Conservation (phyloP, 139 green algal species). For the Micractinium sp. region DNA sequence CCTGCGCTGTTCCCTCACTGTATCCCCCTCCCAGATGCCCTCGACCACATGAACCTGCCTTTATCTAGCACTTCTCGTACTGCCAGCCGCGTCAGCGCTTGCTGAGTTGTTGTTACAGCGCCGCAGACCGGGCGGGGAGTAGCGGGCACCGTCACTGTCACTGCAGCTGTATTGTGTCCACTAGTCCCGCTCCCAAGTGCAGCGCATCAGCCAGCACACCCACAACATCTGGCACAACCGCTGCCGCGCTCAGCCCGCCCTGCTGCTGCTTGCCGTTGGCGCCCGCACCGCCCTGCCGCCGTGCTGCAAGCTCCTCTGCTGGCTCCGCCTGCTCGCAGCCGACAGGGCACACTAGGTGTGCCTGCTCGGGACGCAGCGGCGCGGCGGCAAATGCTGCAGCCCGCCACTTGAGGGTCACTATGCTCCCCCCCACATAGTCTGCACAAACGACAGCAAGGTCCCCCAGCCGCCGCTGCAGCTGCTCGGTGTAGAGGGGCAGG, state of each 20-base stretch:
- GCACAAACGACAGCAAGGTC: slow-evolving; percentile 65
- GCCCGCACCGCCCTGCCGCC: background rate
- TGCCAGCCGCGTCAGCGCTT: too few relatives aligned
- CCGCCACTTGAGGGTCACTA: slow-evolving; percentile 72
- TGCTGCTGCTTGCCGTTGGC: too few relatives aligned
- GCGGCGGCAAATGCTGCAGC: slow-evolving; percentile 47
- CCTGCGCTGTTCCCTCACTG: too few relatives aligned
- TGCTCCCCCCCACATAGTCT: slow-evolving; percentile 56
- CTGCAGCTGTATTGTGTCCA: slow-evolving; percentile 43
- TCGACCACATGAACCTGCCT: too few relatives aligned
- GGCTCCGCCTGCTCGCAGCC: slow-evolving; percentile 8
- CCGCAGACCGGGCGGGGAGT: background rate
- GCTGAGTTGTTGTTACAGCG: background rate
- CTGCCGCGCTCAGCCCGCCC: background rate
- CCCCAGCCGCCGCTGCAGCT: slow-evolving; percentile 58
- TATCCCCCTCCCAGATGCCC: too few relatives aligned
- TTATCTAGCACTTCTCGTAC: too few relatives aligned
- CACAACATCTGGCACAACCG: slow-evolving; percentile 27
- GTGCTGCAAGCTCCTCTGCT: background rate
- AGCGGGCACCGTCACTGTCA: background rate
- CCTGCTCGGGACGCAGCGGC: slow-evolving; percentile 38
- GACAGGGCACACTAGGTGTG: slow-evolving; percentile 11
- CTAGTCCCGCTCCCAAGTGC: slow-evolving; percentile 37
- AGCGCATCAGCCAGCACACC: slow-evolving; percentile 42
- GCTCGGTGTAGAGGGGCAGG: slow-evolving; percentile 48